A percentile compares a stretch with the other conserved stretches of the same genome.
Conservation (phyloP, 140 eudicot genomes). For the Anethum foeniculum region DNA sequence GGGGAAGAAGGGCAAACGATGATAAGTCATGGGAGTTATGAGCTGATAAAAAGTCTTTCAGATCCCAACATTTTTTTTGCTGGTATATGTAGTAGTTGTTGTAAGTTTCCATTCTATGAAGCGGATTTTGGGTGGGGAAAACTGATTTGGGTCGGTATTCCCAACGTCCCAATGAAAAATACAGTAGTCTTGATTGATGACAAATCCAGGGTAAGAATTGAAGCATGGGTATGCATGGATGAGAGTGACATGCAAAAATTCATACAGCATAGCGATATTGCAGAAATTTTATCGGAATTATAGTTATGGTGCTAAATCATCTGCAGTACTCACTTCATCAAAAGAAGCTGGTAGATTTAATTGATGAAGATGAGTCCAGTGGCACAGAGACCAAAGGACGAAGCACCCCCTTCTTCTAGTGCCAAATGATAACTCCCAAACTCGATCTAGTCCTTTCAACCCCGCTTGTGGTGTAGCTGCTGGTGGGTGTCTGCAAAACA, state of each 20-base stretch:
- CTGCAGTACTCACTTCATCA: too few relatives aligned
- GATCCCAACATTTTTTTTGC: not conserved
- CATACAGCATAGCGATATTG: not conserved
- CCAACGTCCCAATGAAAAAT: not conserved
- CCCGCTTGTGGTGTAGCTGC: too few relatives aligned
- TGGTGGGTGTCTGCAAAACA: too few relatives aligned
- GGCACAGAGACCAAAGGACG: too few relatives aligned
- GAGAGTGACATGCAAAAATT: slow-evolving; percentile 5
- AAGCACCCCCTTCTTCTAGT: too few relatives aligned
- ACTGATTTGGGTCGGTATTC: slow-evolving; percentile 3
- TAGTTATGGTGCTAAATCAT: not conserved
- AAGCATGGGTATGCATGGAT: slow-evolving; percentile 16
- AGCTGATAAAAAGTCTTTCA: not conserved
- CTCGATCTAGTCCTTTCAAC: too few relatives aligned
- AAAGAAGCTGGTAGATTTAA: too few relatives aligned
- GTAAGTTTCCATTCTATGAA: slow-evolving; percentile 24
- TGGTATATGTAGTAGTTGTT: slow-evolving; percentile 11
- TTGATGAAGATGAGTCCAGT: too few relatives aligned
- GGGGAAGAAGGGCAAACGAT: slow-evolving; percentile 7
- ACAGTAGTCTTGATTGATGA: slow-evolving; percentile 5
- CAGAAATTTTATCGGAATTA: not conserved
- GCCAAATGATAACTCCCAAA: too few relatives aligned
- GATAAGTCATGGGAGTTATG: not conserved
- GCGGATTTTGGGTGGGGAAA: slow-evolving; percentile 17
- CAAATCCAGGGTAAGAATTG: slow-evolving; percentile 1